phyloP scores from a whole-genome alignment of 371 early-diverging fungal species.

The Haplosporangium sp. region DNA sequence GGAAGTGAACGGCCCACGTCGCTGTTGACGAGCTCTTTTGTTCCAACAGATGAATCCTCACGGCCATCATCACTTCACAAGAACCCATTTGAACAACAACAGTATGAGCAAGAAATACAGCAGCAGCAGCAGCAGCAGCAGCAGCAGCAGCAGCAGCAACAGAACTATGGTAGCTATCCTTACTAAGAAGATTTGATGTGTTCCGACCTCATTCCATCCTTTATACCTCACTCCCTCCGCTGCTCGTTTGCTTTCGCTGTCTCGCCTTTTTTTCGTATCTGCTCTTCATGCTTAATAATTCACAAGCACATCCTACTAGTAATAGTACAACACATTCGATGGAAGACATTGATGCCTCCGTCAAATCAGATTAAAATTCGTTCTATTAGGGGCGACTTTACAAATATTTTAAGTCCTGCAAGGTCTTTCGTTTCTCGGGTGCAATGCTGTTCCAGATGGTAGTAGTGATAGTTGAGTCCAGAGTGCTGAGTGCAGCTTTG shows the following conservation, averaged over 20 bases:
- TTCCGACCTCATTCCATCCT: background rate
- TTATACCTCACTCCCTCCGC: too few species aligned
- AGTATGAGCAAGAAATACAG: conserved; percentile 15
- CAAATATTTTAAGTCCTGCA: conserved; percentile 60
- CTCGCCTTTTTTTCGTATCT: too few species aligned
- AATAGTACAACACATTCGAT: too few species aligned
- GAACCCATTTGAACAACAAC: conserved; percentile 28
- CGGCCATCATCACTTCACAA: conserved; percentile 13
- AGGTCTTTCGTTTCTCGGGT: conserved; percentile 70
- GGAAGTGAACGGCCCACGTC: conserved; percentile 25
- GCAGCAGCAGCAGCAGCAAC: conserved; percentile 28
- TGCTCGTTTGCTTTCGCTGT: too few species aligned
- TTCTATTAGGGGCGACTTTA: background rate
- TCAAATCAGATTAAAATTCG: too few species aligned
- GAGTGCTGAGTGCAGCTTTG: conserved; percentile 63
- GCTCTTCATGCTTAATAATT: too few species aligned
- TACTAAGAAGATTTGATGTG: background rate
- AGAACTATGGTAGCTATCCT: conserved; percentile 13
- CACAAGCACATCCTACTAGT: too few species aligned
- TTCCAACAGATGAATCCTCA: conserved; percentile 23
- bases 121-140: conserved; percentile 27
- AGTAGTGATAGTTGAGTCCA: conserved; percentile 67
- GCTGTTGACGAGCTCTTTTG: conserved; percentile 40
- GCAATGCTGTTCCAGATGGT: conserved; percentile 75
- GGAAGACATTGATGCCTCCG: too few species aligned